Evolutionary conservation across 768 basidiomycete genomes (phyloP).

Genomic region (Vishniacozyma victoriae): DNA sequence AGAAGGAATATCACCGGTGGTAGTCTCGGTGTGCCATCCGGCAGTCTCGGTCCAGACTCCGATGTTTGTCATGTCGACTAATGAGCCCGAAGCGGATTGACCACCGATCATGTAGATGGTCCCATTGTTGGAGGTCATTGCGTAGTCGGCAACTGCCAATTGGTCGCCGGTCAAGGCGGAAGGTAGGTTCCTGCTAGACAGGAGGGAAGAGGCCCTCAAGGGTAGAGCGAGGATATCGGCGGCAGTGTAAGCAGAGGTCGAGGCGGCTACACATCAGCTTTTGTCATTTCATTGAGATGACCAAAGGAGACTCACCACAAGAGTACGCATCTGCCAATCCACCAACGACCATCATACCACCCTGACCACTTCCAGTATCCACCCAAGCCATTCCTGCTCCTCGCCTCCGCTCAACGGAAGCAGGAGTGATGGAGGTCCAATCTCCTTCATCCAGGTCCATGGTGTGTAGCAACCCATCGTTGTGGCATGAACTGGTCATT

Average conservation of each 20-base stretch:
- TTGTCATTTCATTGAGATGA: background rate
- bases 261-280: conserved; percentile 18
- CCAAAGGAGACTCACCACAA: conserved; percentile 32
- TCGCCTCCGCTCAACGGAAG: conserved; percentile 25
- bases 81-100: conserved; percentile 28
- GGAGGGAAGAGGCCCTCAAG: conserved; percentile 19
- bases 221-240: conserved; percentile 37
- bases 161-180: conserved; percentile 25
- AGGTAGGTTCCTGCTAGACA: conserved; percentile 22
- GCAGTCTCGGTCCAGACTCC: conserved; percentile 24
- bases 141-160: conserved; percentile 40
- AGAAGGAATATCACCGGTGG: conserved; percentile 36
- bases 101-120: conserved; percentile 39
- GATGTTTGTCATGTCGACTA: conserved; percentile 32
- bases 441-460: conserved; percentile 11
- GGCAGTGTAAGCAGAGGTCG: conserved; percentile 37
- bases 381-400: conserved; percentile 33
- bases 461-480: conserved; percentile 32
- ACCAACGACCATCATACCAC: conserved; percentile 37
- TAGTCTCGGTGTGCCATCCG: conserved; percentile 36
- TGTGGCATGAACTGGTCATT: conserved; percentile 36
- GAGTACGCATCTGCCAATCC: conserved; percentile 41
- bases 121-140: conserved; percentile 27
- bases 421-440: conserved; percentile 28
- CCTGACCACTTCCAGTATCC: conserved; percentile 15